Conservation (phyloP, 2,329 filamentous ascomycete species). For the Akanthomyces dipterigenus region DNA sequence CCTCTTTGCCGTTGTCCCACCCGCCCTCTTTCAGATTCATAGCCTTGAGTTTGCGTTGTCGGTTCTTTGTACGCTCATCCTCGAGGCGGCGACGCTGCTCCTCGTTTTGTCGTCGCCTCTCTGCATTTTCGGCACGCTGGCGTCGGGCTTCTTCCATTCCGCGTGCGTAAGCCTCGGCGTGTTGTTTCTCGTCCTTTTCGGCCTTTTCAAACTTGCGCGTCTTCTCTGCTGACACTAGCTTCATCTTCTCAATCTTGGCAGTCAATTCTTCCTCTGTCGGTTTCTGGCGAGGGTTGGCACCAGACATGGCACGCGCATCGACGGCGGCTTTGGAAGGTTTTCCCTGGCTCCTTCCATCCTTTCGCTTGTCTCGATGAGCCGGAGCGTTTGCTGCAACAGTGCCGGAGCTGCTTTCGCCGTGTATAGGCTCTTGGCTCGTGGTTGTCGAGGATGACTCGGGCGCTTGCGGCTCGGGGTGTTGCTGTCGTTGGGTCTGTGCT, state of each 20-base stretch:
- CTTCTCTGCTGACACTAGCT: constrained; percentile 51
- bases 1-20: constrained; percentile 55
- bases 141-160: constrained; percentile 50
- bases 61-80: constrained; percentile 53
- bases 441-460: constrained; percentile 3
- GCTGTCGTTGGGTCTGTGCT: not conserved
- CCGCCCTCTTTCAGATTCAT: constrained; percentile 46
- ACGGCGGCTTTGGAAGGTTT: constrained; percentile 25
- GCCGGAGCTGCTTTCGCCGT: not conserved
- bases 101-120: constrained; percentile 43
- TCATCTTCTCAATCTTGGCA: constrained; percentile 55
- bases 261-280: constrained; percentile 53
- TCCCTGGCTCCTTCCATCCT: constrained; percentile 3
- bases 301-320: constrained; percentile 42
- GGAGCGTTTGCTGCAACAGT: not conserved
- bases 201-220: constrained; percentile 52
- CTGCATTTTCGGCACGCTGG: constrained; percentile 45
- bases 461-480: not conserved
- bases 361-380: not conserved
- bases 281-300: constrained; percentile 53
- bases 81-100: constrained; percentile 46
- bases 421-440: not conserved
- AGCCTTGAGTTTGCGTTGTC: constrained; percentile 54
- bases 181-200: constrained; percentile 49
- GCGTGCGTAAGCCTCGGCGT: constrained; percentile 46